A percentile compares a stretch with the other conserved stretches of the same genome.
Conservation (phyloP, 345 rosid genomes). For the Pistacia integerrima region DNA sequence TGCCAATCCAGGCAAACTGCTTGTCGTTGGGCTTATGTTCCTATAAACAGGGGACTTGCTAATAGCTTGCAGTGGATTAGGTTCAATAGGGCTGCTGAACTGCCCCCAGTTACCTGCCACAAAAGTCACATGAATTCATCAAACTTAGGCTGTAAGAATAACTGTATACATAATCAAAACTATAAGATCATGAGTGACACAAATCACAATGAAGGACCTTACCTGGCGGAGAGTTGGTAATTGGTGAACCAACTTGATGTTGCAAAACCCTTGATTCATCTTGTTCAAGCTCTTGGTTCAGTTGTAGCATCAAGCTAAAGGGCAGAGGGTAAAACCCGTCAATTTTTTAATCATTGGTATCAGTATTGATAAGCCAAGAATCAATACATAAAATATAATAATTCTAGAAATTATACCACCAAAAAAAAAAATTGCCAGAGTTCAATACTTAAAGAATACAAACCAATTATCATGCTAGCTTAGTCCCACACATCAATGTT, state of each 20-base stretch:
- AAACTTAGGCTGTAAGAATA: conserved; percentile 15
- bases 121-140: conserved; percentile 4
- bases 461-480: background rate
- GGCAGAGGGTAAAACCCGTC: background rate
- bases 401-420: background rate
- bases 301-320: conserved; percentile 60
- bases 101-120: conserved; percentile 58
- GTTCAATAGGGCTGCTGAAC: conserved; percentile 57
- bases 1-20: conserved; percentile 59
- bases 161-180: conserved; percentile 1
- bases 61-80: conserved; percentile 40
- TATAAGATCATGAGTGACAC: background rate
- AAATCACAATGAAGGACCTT: conserved; percentile 25
- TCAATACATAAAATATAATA: background rate
- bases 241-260: conserved; percentile 55
- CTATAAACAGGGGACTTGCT: conserved; percentile 48
- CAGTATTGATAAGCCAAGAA: conserved; percentile 3
- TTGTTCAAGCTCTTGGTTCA: conserved; percentile 63
- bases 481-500: background rate
- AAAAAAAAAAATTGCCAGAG: background rate
- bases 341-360: background rate
- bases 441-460: background rate
- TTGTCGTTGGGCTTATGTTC: conserved; percentile 47
- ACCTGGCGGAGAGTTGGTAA: conserved; percentile 59
- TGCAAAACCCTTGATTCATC: conserved; percentile 56